phyloP scores from a whole-genome alignment of 306 rosid species.

The Coriaria nepalensis region DNA sequence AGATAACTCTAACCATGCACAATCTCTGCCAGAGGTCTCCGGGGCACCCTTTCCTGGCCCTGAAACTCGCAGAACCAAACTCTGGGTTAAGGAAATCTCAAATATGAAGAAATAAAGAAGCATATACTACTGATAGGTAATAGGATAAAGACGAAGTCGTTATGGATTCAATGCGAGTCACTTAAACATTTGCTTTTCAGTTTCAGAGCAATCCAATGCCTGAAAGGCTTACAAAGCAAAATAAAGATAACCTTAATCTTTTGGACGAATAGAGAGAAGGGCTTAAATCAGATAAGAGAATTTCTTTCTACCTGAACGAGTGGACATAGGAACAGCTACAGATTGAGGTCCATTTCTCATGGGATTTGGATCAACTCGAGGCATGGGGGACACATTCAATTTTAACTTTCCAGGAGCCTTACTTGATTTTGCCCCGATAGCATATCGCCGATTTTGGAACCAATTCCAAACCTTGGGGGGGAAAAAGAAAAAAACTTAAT shows the following conservation, averaged over 20 bases:
- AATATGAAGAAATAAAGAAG: no score
- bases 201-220: no score
- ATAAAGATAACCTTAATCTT: no score
- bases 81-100: no score
- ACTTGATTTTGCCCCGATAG: constrained; percentile 69
- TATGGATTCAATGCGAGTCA: no score
- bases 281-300: constrained; percentile 4
- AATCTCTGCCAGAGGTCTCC: constrained; percentile 81
- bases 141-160: no score
- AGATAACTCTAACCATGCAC: constrained; percentile 76
- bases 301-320: constrained; percentile 43
- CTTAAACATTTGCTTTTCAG: no score
- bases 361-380: constrained; percentile 53
- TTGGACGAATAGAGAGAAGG: background rate
- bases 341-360: constrained; percentile 51
- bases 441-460: constrained; percentile 96
- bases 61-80: constrained; percentile 18
- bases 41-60: constrained; percentile 43
- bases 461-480: constrained; percentile 92
- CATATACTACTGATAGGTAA: no score
- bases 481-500: constrained; percentile 2
- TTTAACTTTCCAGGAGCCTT: constrained; percentile 77
- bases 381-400: constrained; percentile 63
- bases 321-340: constrained; percentile 42
- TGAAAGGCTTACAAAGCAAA: no score